phyloP scores from a whole-genome alignment of 2,329 filamentous ascomycete genomes.

The Colletotrichum musae region DNA sequence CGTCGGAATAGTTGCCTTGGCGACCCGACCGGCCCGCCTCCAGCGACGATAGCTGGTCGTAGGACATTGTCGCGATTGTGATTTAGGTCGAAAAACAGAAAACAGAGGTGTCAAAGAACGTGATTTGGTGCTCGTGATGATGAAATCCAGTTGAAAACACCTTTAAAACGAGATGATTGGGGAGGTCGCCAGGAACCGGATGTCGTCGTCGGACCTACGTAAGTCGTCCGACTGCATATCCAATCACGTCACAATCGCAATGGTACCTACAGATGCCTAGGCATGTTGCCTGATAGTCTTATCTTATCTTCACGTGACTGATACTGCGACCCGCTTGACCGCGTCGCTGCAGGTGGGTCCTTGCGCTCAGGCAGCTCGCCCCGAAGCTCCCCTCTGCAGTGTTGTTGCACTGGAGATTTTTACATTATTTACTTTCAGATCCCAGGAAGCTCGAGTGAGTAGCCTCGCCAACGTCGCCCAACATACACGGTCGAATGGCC shows the following conservation, averaged over 20 bases:
- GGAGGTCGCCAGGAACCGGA: conserved; percentile 23
- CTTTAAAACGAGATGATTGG: conserved; percentile 1
- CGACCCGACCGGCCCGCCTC: conserved; percentile 84
- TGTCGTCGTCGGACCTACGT: conserved; percentile 41
- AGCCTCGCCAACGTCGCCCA: conserved; percentile 43
- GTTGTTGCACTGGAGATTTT: conserved; percentile 42
- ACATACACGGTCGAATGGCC: conserved; percentile 52
- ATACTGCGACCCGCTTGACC: conserved; percentile 4
- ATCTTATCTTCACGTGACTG: conserved; percentile 33
- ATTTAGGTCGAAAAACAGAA: background rate
- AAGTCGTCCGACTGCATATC: conserved; percentile 11
- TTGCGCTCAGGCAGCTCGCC: conserved; percentile 24
- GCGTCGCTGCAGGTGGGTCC: conserved; percentile 11
- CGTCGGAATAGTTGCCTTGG: conserved; percentile 82
- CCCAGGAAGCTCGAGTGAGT: conserved; percentile 36
- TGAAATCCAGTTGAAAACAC: background rate
- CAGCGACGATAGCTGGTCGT: conserved; percentile 86
- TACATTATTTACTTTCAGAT: conserved; percentile 45
- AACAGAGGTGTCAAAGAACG: conserved; percentile 12
- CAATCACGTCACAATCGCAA: conserved; percentile 32
- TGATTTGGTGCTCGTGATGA: background rate
- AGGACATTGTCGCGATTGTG: conserved; percentile 77
- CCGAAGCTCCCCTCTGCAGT: conserved; percentile 24
- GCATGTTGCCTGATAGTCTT: conserved; percentile 21
- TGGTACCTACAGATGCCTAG: background rate